phyloP scores from a whole-genome alignment of 1,284 basidiomycete genomes.

The Takashimella koratensis region DNA sequence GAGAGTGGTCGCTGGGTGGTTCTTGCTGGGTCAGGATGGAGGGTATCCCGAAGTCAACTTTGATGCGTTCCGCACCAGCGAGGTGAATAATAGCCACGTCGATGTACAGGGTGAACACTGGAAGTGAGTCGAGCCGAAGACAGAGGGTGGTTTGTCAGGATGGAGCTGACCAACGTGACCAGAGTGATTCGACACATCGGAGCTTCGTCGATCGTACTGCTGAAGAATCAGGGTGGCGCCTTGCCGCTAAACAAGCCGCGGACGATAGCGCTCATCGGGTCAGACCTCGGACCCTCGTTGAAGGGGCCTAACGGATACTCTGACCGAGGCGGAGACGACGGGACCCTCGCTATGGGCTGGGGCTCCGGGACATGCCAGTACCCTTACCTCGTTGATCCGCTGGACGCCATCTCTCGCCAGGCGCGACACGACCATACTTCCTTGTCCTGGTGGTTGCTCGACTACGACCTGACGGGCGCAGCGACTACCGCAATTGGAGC shows the following conservation, averaged over 20 bases:
- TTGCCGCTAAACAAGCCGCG: slow-evolving; percentile 56
- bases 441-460: slow-evolving; percentile 56
- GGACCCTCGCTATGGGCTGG: slow-evolving; percentile 79
- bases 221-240: slow-evolving; percentile 61
- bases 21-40: slow-evolving; percentile 60
- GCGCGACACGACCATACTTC: slow-evolving; percentile 57
- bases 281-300: slow-evolving; percentile 65
- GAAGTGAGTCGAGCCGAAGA: slow-evolving; percentile 26
- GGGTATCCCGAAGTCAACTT: slow-evolving; percentile 54
- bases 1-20: slow-evolving; percentile 63
- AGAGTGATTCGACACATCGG: slow-evolving; percentile 66
- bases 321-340: slow-evolving; percentile 55
- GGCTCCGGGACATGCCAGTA: slow-evolving; percentile 60
- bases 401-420: slow-evolving; percentile 64
- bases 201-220: slow-evolving; percentile 64
- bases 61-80: slow-evolving; percentile 23
- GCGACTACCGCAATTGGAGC: slow-evolving; percentile 54
- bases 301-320: slow-evolving; percentile 69
- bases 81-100: slow-evolving; percentile 55
- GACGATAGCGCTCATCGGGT: slow-evolving; percentile 60
- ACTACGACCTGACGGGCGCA: slow-evolving; percentile 60
- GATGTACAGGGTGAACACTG: slow-evolving; percentile 72
- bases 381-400: slow-evolving; percentile 55
- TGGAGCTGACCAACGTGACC: not conserved
- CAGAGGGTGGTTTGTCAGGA: not conserved